These are phyloP conservation scores for Tetrastigma voinierianum DNA, from an alignment of 164 flowering plant species.

Conservation along the genomic window DNA sequence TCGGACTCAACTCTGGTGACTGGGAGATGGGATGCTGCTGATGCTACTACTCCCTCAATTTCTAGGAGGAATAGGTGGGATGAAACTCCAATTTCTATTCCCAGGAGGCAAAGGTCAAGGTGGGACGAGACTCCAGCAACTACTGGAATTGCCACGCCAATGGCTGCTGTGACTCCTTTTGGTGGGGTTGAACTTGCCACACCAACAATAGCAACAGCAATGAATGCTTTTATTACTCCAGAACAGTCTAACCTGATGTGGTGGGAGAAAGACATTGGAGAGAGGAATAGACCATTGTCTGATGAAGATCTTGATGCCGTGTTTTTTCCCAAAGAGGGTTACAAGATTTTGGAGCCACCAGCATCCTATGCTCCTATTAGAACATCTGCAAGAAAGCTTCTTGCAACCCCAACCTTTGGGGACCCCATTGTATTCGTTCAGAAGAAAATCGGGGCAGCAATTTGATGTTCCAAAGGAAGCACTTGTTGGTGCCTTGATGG, in stretches of 20 bases:
- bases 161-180: slow-evolving; percentile 86
- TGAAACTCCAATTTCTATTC: slow-evolving; percentile 98
- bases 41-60: slow-evolving; percentile 72
- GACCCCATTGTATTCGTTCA: slow-evolving; percentile 79
- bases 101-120: slow-evolving; percentile 89
- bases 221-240: slow-evolving; percentile 75
- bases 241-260: slow-evolving; percentile 88
- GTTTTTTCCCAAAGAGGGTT: slow-evolving; percentile 95
- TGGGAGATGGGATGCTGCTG: slow-evolving; percentile 95
- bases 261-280: slow-evolving; percentile 99
- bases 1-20: slow-evolving; percentile 88
- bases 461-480: slow-evolving; percentile 90
- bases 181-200: slow-evolving; percentile 87
- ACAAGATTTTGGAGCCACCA: slow-evolving; percentile 91
- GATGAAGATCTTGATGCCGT: slow-evolving; percentile 97
- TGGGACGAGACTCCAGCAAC: slow-evolving; percentile 99
- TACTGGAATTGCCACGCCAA: slow-evolving; percentile 92
- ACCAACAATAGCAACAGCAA: slow-evolving; percentile 77
- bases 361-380: slow-evolving; percentile 91
- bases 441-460: slow-evolving; percentile 94
- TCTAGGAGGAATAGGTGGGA: slow-evolving; percentile 92
- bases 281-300: slow-evolving; percentile 88
- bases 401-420: slow-evolving; percentile 93
- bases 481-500: slow-evolving; percentile 92
- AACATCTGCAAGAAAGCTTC: slow-evolving; percentile 96